These are phyloP conservation scores for Porogramme epimiltina DNA, from an alignment of 1,284 basidiomycete genomes.

Conservation along the genomic window DNA sequence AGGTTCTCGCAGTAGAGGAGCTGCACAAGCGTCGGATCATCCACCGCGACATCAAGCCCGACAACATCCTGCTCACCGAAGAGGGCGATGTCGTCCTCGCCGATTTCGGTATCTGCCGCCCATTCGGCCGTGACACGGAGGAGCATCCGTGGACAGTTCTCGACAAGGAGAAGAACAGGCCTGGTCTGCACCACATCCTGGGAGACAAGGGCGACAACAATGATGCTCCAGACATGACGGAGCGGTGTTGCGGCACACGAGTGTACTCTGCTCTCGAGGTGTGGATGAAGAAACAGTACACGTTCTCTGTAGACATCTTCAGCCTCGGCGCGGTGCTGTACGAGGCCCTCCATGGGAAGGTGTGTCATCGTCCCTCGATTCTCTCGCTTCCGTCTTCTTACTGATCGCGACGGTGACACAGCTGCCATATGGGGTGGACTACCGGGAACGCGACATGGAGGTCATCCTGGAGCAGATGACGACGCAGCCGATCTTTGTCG, in stretches of 20 bases:
- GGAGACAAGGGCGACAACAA: too few species aligned
- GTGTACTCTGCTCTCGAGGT: constrained; percentile 70
- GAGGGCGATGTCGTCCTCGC: constrained; percentile 55
- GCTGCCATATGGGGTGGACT: constrained; percentile 22
- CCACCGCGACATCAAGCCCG: constrained; percentile 45
- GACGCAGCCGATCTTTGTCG: constrained; percentile 2
- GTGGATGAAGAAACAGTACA: constrained; percentile 39
- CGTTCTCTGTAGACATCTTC: constrained; percentile 42
- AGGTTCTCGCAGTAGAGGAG: constrained; percentile 10
- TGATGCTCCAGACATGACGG: background rate
- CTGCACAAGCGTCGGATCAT: constrained; percentile 48
- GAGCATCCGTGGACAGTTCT: constrained; percentile 19
- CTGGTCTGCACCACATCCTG: constrained; percentile 3
- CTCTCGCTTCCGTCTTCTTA: background rate
- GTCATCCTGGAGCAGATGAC: constrained; percentile 9
- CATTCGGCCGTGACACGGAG: constrained; percentile 48
- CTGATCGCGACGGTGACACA: constrained; percentile 1
- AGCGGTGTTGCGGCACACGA: constrained; percentile 19
- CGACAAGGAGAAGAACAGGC: constrained; percentile 41
- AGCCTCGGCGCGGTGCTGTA: constrained; percentile 60
- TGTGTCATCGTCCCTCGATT: background rate
- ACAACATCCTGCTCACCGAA: constrained; percentile 57
- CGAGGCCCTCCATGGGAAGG: constrained; percentile 51
- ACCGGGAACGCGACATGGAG: constrained; percentile 2
- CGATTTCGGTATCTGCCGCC: constrained; percentile 66